phyloP scores from a whole-genome alignment of 2,329 filamentous ascomycete species.

The Endocalyx cinctus region DNA sequence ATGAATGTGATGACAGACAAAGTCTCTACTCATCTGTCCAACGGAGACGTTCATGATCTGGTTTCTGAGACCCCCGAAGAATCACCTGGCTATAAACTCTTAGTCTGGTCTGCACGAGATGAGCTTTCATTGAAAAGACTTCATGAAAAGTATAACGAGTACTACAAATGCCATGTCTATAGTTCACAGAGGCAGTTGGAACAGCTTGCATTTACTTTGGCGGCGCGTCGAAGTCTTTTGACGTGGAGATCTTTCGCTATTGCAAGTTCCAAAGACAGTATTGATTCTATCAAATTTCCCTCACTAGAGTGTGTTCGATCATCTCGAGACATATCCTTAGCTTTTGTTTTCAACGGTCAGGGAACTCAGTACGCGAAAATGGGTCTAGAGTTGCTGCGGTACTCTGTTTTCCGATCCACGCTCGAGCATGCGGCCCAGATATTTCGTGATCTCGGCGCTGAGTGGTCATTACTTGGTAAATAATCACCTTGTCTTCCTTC shows the following conservation, averaged over 20 bases:
- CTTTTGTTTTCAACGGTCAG: slow-evolving; percentile 31
- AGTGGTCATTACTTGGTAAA: slow-evolving; percentile 11
- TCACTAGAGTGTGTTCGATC: not conserved
- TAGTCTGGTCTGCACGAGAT: too few species aligned
- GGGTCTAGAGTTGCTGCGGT: slow-evolving; percentile 27
- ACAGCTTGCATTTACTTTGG: slow-evolving; percentile 17
- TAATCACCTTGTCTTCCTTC: too few species aligned
- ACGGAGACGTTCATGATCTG: slow-evolving; percentile 3
- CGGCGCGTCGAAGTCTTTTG: slow-evolving; percentile 5
- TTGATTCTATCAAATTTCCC: slow-evolving; percentile 2
- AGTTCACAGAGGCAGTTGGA: too few species aligned
- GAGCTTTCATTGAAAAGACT: too few species aligned
- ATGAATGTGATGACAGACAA: not conserved
- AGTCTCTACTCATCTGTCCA: slow-evolving; percentile 4
- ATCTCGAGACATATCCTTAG: slow-evolving; percentile 2
- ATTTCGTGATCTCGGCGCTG: slow-evolving; percentile 2
- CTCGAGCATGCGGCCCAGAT: not conserved
- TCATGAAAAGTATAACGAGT: too few species aligned
- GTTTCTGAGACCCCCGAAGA: too few species aligned
- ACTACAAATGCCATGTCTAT: too few species aligned
- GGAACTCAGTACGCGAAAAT: slow-evolving; percentile 33
- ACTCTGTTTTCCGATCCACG: slow-evolving; percentile 11
- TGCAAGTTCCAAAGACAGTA: not conserved
- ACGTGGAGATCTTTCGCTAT: slow-evolving; percentile 12
- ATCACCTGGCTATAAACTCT: too few species aligned